phyloP scores from a whole-genome alignment of 192 early-diverging fungal genomes.

The Allomyces javanicus region DNA sequence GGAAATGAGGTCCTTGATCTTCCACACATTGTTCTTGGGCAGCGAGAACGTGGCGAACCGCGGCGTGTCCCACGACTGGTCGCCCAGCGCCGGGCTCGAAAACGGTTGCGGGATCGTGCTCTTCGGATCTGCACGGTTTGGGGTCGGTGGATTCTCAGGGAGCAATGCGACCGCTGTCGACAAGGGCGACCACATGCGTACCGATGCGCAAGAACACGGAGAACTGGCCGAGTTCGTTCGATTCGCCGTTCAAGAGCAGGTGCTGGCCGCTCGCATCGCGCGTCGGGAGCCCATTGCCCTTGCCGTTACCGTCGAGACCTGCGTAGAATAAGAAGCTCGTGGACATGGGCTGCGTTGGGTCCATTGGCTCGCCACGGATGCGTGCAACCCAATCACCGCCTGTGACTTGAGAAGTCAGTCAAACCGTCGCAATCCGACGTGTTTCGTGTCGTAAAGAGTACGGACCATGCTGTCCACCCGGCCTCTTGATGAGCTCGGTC shows the following conservation, averaged over 20 bases:
- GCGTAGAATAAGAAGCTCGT: conserved; percentile 54
- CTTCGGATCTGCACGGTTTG: too few species aligned
- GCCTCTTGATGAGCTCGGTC: conserved; percentile 54
- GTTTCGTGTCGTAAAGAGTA: conserved; percentile 8
- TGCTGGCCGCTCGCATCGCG: conserved; percentile 15
- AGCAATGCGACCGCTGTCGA: background rate
- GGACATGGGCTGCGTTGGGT: conserved; percentile 17
- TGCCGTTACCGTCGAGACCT: conserved; percentile 41
- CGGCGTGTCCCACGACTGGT: too few species aligned
- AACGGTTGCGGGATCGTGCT: too few species aligned
- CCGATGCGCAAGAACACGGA: conserved; percentile 34
- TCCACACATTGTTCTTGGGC: too few species aligned
- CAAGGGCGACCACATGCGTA: conserved; percentile 5
- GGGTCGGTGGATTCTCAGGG: too few species aligned
- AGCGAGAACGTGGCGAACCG: too few species aligned
- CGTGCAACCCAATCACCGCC: conserved; percentile 60
- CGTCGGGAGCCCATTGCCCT: conserved; percentile 2
- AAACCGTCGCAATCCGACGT: conserved; percentile 8
- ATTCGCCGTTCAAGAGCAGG: conserved; percentile 24
- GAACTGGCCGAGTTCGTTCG: conserved; percentile 56
- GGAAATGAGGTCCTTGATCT: too few species aligned
- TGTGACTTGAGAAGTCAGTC: conserved; percentile 8
- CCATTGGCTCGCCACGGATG: conserved; percentile 43
- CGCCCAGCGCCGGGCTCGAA: too few species aligned
- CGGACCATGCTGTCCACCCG: conserved; percentile 40